phyloP scores from a whole-genome alignment of 805 yeast species.

The Kuraishia floccosa region DNA sequence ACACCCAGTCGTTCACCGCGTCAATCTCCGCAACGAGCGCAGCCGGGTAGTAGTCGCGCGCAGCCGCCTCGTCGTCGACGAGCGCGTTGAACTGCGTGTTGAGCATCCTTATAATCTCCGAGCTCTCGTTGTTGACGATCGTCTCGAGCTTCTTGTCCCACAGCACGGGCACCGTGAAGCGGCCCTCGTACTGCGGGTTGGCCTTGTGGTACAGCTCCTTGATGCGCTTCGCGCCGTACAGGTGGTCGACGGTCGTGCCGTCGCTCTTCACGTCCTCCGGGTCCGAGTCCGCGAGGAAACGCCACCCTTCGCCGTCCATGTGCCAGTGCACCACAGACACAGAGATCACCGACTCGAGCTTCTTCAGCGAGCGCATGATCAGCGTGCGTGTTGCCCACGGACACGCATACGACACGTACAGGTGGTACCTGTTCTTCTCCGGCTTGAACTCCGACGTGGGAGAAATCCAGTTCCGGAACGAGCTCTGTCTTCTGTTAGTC shows the following conservation, averaged over 20 bases:
- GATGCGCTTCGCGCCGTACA: conserved; percentile 48
- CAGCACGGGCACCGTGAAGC: conserved; percentile 87
- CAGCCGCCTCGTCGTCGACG: conserved; percentile 33
- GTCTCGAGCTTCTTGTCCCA: conserved; percentile 82
- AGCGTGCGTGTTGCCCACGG: conserved; percentile 94
- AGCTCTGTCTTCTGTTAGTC: conserved; percentile 9
- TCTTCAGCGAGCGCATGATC: conserved; percentile 64
- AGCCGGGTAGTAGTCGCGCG: conserved; percentile 53
- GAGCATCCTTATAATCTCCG: conserved; percentile 80
- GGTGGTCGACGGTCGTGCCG: conserved; percentile 43
- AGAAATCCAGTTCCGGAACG: conserved; percentile 59
- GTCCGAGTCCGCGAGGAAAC: conserved; percentile 41
- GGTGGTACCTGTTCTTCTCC: conserved; percentile 73
- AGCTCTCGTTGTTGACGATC: conserved; percentile 85
- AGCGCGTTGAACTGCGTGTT: conserved; percentile 63
- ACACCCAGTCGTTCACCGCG: conserved; percentile 70
- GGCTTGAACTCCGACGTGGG: conserved; percentile 59
- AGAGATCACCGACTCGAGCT: conserved; percentile 48
- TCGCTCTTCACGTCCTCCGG: conserved; percentile 34
- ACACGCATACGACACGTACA: conserved; percentile 82
- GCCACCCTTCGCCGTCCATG: conserved; percentile 85
- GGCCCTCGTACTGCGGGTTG: conserved; percentile 63
- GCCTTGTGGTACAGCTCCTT: conserved; percentile 68
- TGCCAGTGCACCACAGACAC: conserved; percentile 85
- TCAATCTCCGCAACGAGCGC: conserved; percentile 48